Evolutionary conservation across 1,284 basidiomycete species (phyloP), one percentile per base, ranked within the genome.

Genomic region (Clitocybe nebularis): DNA sequence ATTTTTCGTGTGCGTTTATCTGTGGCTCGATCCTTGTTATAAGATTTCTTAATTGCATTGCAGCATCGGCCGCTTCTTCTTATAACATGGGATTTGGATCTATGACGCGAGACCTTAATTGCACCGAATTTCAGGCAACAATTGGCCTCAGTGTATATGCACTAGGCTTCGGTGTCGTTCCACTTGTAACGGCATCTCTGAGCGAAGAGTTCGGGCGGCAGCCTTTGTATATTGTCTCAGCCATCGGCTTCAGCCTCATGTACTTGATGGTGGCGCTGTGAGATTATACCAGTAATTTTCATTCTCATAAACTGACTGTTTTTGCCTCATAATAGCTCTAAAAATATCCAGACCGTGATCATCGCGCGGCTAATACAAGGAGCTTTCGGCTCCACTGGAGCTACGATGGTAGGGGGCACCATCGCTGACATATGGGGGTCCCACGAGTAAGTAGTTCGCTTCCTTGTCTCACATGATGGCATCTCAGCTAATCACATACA

Each of bases 401-500:
- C 82, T 0, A 88, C 85, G 0, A 80, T 91, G 69, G 88, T 89
- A 2, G 85, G 85, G 9, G 87, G 87, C 1, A 85, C 83, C 0
- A 74, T 91, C 24, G 77, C 83, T 7, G 85, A 88, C 55, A 78
- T 89, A 23, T 89, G 80, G 75, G 52, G 59, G 0, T 69, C 78
- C 9, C 65, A 71, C 46, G 74, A 86, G 81, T 84, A 46, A 48
- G 69, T 56, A 43, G n/a, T n/a, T n/a, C 39, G 35, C 28, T 5
- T 16, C 5, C 13, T 38, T 14, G 5, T 16, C 14, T 8, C 37
- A 32, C n/a, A 14, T 17, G n/a, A n/a, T n/a, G n/a, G n/a, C n/a
- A n/a, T n/a, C n/a, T n/a, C n/a, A n/a, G n/a, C 19, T 19, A 14
- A 20, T 2, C 17, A 17, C 33, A 20, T 24, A 39, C 7, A 16